Conservation (phyloP, 169 alveolate genomes). For the Eimeria maxima region DNA sequence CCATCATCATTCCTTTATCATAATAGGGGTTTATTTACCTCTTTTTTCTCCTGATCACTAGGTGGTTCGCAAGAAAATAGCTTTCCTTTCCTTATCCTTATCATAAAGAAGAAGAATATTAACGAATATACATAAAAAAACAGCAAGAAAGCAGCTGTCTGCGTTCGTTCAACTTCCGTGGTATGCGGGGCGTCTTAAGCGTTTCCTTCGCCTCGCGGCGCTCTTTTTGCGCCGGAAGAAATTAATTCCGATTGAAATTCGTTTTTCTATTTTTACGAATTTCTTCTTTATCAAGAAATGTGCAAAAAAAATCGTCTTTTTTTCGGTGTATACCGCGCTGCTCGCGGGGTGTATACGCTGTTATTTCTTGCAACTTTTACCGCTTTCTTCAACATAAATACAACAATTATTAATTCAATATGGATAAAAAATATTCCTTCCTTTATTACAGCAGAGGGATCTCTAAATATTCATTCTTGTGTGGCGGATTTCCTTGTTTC, state of each 20-base stretch:
- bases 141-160: neutral
- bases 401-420: neutral
- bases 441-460: slow-evolving; percentile 6
- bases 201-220: neutral
- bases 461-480: slow-evolving; percentile 35
- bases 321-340: neutral
- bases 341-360: slow-evolving; percentile 4
- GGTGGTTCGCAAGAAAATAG: neutral
- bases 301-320: neutral
- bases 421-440: neutral
- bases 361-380: neutral
- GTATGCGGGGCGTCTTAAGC: neutral
- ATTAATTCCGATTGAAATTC: neutral
- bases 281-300: neutral
- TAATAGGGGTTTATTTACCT: no score
- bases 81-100: no score
- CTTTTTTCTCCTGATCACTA: neutral
- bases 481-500: slow-evolving; percentile 35
- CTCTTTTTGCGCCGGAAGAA: neutral
- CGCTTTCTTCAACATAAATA: neutral
- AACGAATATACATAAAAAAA: no score
- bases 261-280: neutral
- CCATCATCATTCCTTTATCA: neutral
- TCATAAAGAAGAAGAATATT: neutral
- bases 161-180: slow-evolving; percentile 18